Conservation (phyloP, 257 asterid species). For the Primulina eburnea region DNA sequence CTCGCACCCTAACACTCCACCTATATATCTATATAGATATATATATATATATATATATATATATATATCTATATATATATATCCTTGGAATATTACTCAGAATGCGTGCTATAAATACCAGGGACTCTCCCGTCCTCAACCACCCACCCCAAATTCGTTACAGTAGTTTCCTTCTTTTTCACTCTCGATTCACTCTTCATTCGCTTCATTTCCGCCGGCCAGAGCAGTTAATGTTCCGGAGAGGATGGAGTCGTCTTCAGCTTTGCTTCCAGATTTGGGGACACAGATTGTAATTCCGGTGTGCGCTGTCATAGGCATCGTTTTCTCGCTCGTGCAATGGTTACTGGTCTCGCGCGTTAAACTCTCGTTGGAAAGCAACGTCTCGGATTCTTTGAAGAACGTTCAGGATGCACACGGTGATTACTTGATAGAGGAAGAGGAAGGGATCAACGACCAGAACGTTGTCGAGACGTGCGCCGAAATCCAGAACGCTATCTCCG, state of each 20-base stretch:
- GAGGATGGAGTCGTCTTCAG: constrained; percentile 36
- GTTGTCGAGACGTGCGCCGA: constrained; percentile 80
- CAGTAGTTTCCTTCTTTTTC: background rate
- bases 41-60: too few relatives aligned
- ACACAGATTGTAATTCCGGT: constrained; percentile 69
- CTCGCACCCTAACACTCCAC: constrained; percentile 18
- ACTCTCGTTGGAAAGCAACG: constrained; percentile 34
- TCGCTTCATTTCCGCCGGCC: constrained; percentile 21
- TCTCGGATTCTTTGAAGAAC: constrained; percentile 29
- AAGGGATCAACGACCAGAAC: constrained; percentile 62
- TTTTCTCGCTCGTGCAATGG: constrained; percentile 77
- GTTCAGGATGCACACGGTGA: constrained; percentile 59
- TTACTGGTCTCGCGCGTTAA: constrained; percentile 65
- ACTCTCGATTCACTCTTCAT: background rate
- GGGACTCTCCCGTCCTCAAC: constrained; percentile 11
- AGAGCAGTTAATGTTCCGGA: constrained; percentile 26
- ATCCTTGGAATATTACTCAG: constrained; percentile 6
- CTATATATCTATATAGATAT: too few relatives aligned
- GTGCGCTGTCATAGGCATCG: constrained; percentile 66
- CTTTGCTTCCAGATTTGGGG: constrained; percentile 67
- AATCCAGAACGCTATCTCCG: constrained; percentile 83
- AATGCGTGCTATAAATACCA: constrained; percentile 25
- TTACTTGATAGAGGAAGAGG: constrained; percentile 87
- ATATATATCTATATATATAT: background rate
- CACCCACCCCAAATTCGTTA: constrained; percentile 25